These are phyloP conservation scores for Xylariaceae sp. DNA, from an alignment of 2,329 filamentous ascomycete genomes.

Conservation along the genomic window DNA sequence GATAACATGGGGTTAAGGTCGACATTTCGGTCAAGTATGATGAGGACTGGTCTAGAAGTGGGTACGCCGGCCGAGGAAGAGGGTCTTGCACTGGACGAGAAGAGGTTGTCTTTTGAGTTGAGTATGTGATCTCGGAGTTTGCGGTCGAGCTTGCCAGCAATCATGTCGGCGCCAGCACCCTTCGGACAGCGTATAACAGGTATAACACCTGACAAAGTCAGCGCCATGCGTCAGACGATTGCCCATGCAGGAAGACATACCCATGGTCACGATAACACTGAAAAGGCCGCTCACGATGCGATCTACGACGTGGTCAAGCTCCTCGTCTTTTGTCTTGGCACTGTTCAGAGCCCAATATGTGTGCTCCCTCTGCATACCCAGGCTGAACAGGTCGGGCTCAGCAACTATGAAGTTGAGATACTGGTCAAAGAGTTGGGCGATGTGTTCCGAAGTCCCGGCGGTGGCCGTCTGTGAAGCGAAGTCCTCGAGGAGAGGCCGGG, in stretches of 20 bases:
- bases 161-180: slow-evolving; percentile 86
- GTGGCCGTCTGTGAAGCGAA: slow-evolving; percentile 84
- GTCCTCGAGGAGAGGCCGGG: slow-evolving; percentile 83
- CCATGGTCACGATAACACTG: slow-evolving; percentile 97
- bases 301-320: slow-evolving; percentile 80
- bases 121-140: slow-evolving; percentile 94
- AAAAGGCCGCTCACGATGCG: slow-evolving; percentile 94
- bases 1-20: slow-evolving; percentile 98
- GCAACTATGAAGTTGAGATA: slow-evolving; percentile 96
- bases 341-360: slow-evolving; percentile 97
- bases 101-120: slow-evolving; percentile 96
- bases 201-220: slow-evolving; percentile 59
- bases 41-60: slow-evolving; percentile 75
- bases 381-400: slow-evolving; percentile 89
- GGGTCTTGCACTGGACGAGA: slow-evolving; percentile 66
- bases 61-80: slow-evolving; percentile 53
- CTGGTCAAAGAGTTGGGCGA: slow-evolving; percentile 90
- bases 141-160: slow-evolving; percentile 86
- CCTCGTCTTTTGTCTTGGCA: slow-evolving; percentile 79
- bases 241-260: slow-evolving; percentile 35
- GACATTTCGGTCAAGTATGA: slow-evolving; percentile 91
- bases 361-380: slow-evolving; percentile 84
- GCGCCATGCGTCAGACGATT: neutral
- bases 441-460: slow-evolving; percentile 77
- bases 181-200: slow-evolving; percentile 94